Conservation (phyloP, 306 rosid species). For the Cucumis cinereus region DNA sequence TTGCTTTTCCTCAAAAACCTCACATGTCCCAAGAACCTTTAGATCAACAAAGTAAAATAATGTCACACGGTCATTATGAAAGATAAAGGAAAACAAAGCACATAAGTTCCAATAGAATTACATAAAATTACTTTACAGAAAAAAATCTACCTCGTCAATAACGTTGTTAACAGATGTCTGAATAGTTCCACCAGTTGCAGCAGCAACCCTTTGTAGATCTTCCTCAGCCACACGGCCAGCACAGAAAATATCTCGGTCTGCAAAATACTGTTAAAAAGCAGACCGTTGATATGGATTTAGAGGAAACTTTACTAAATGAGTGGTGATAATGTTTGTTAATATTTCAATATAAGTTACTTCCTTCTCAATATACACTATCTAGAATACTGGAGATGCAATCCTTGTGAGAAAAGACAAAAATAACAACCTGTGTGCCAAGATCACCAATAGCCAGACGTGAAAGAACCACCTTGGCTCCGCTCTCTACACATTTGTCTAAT, state of each 20-base stretch:
- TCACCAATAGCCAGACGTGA: slow-evolving; percentile 97
- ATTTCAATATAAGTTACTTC: not conserved
- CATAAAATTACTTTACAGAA: not conserved
- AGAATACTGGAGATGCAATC: not conserved
- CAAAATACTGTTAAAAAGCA: slow-evolving; percentile 72
- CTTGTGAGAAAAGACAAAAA: not conserved
- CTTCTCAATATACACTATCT: not conserved
- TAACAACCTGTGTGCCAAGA: slow-evolving; percentile 79
- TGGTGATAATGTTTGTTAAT: not conserved
- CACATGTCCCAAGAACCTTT: slow-evolving; percentile 96
- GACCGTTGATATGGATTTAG: not conserved
- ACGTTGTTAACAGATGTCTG: slow-evolving; percentile 90
- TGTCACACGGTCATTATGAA: slow-evolving; percentile 3
- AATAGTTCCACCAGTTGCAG: slow-evolving; percentile 94
- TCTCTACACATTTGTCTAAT: slow-evolving; percentile 81
- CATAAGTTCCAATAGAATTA: not conserved
- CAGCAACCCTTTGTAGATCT: slow-evolving; percentile 84
- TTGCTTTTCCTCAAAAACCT: slow-evolving; percentile 84
- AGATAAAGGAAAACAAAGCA: not conserved
- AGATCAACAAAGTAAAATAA: slow-evolving; percentile 13
- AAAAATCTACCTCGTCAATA: slow-evolving; percentile 60
- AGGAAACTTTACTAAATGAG: not conserved
- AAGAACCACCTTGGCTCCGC: slow-evolving; percentile 95
- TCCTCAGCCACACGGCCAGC: slow-evolving; percentile 99
- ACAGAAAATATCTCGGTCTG: slow-evolving; percentile 95